These are phyloP conservation scores for Paramecium sonneborni DNA, from an alignment of 73 alveolate genomes.

Conservation along the genomic window DNA sequence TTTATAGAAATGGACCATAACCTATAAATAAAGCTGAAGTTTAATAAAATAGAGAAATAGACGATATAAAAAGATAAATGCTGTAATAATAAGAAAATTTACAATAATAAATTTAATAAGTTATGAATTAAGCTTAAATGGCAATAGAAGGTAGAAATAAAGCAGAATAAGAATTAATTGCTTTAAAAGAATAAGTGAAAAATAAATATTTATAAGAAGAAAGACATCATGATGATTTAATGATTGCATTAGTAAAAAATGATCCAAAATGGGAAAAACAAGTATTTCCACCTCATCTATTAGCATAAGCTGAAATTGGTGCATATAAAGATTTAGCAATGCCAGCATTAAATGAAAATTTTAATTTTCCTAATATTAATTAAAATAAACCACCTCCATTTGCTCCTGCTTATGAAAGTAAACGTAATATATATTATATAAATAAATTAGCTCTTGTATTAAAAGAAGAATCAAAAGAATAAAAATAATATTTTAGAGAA, in stretches of 20 bases:
- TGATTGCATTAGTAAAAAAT: conserved; percentile 53
- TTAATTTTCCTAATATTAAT: neutral
- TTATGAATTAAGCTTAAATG: conserved; percentile 18
- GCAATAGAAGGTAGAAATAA: conserved; percentile 55
- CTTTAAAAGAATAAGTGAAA: conserved; percentile 22
- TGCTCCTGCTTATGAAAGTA: conserved; percentile 45
- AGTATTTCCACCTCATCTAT: conserved; percentile 51
- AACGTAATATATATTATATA: conserved; percentile 6
- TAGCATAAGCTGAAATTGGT: conserved; percentile 43
- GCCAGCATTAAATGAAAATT: conserved; percentile 41
- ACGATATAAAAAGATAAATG: conserved; percentile 33
- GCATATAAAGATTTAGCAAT: conserved; percentile 28
- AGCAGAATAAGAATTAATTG: conserved; percentile 35
- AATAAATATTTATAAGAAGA: conserved; percentile 47
- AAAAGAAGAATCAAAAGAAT: conserved; percentile 32
- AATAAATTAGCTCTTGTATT: neutral
- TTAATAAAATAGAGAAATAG: conserved; percentile 23
- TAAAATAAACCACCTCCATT: neutral
- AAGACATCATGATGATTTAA: conserved; percentile 56
- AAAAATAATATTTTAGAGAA: conserved; percentile 44
- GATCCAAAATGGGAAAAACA: conserved; percentile 59
- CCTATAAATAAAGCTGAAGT: neutral
- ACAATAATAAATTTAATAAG: neutral
- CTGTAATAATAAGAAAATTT: neutral
- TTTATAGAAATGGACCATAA: conserved; percentile 18